Evolutionary conservation across 163 green algal species (phyloP), one percentile per base, ranked within the genome.

Genomic region (Scenedesmus sp.): DNA sequence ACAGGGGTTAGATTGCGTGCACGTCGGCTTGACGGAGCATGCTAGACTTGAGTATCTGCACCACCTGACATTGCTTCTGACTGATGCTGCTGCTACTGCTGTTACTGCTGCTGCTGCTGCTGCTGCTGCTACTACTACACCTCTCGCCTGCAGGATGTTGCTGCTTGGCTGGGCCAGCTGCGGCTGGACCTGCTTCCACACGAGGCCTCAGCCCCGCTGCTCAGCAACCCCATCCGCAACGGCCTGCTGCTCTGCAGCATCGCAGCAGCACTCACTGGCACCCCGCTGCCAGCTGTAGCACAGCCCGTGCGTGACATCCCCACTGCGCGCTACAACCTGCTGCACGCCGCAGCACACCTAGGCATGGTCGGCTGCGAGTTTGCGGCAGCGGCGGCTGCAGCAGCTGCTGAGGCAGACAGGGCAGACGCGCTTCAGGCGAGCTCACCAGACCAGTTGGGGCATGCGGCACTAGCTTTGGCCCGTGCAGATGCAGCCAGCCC

Each of bases 211-310:
- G 55, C 26, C 3, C n/a, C 87, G 15, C 87, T 91, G 10, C 66
- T 84, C 12, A 52, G 34, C 20, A 91, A 91, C 73, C 87, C 87
- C 23, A 46, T 91, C 52, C 87, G 87, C 55, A 91, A 86, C 56
- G 87, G 87, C 34, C 87, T 91, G 54, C n/a, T 91, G 73, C 87
- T 91, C 12, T 56, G 56, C 10, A n/a, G 87, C 54, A 86, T 91
- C 55, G 73, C 87, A 85, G 87, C 87, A 77, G 87, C 87, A 62
- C 70, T 91, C 10, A 86, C 87, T 23, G 73, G 73, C 5, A 20
- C 52, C 52, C 56, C 87, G 3, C 26, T 86, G 56, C 34, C 55
- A 16, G 52, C 13, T 18, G 54, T 91, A 16, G 64, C 20, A 18
- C 57, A 74, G 55, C 87, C 70, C 3, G 73, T 86, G 52, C 34